These are phyloP conservation scores for Rhizopus microsporus DNA, from an alignment of 371 early-diverging fungal genomes.

Conservation along the genomic window DNA sequence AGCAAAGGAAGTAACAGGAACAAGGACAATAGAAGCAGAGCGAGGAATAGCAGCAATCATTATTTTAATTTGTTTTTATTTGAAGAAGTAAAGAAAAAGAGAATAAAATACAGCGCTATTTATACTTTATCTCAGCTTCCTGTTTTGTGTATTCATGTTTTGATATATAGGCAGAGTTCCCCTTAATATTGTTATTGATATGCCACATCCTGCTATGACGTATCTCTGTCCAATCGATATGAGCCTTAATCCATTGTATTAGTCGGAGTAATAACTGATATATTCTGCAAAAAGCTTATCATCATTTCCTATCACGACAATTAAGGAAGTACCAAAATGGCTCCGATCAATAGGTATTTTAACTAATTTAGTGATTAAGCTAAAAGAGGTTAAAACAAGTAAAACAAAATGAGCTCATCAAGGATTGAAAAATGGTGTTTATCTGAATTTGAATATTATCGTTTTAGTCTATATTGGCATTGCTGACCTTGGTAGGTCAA, in stretches of 20 bases:
- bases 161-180: constrained; percentile 1
- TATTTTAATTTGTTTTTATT: constrained; percentile 8
- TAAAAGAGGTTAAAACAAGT: not conserved
- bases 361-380: not conserved
- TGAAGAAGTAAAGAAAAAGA: not conserved
- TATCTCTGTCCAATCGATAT: constrained; percentile 1
- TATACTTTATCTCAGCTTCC: not conserved
- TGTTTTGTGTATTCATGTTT: not conserved
- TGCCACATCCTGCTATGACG: constrained; percentile 4
- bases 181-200: constrained; percentile 7
- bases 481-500: no score
- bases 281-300: constrained; percentile 1
- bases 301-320: constrained; percentile 3
- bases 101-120: not conserved
- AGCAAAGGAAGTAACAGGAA: constrained; percentile 42
- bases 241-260: not conserved
- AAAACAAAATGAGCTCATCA: not conserved
- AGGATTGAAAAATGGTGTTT: not conserved
- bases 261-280: not conserved
- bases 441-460: no score
- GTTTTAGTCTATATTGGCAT: no score
- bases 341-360: not conserved
- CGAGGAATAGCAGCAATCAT: constrained; percentile 35
- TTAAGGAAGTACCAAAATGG: not conserved
- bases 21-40: constrained; percentile 36